Percentiles rank a stretch among this genome's conserved stretches.
Conservation (phyloP, 768 basidiomycete species). For the Psilocybe azurescens region DNA sequence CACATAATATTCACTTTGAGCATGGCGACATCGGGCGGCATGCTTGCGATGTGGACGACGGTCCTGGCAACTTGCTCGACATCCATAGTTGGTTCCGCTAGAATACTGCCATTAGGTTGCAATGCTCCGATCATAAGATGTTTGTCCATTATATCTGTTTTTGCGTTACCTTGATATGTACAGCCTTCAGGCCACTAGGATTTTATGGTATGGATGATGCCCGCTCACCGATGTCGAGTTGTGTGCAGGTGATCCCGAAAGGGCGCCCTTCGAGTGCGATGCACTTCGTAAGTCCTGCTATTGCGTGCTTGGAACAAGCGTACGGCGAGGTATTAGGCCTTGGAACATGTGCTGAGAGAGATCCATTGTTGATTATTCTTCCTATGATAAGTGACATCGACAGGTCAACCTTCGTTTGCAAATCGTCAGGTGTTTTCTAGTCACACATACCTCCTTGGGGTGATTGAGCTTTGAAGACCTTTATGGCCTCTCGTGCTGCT, state of each 20-base stretch:
- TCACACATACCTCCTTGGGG: constrained; percentile 67
- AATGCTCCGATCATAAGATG: constrained; percentile 53
- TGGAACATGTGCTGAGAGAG: constrained; percentile 73
- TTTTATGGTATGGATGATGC: background rate
- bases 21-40: constrained; percentile 74
- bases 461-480: constrained; percentile 70
- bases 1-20: constrained; percentile 79
- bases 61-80: constrained; percentile 74
- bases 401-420: background rate
- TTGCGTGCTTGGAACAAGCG: constrained; percentile 81
- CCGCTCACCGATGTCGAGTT: constrained; percentile 78
- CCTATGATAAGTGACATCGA: constrained; percentile 39
- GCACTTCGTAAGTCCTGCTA: constrained; percentile 76
- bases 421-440: background rate
- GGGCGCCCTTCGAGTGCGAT: constrained; percentile 79
- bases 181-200: too few relatives aligned
- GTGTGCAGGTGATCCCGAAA: constrained; percentile 76
- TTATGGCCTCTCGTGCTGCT: constrained; percentile 78
- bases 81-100: constrained; percentile 71
- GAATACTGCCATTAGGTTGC: constrained; percentile 69
- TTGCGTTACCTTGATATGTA: constrained; percentile 65
- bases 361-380: constrained; percentile 88
- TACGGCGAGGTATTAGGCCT: constrained; percentile 71
- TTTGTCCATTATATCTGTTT: constrained; percentile 59
- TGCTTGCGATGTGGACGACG: constrained; percentile 70